Conservation (phyloP, 2,329 filamentous ascomycete species). For the Biscogniauxia marginata region DNA sequence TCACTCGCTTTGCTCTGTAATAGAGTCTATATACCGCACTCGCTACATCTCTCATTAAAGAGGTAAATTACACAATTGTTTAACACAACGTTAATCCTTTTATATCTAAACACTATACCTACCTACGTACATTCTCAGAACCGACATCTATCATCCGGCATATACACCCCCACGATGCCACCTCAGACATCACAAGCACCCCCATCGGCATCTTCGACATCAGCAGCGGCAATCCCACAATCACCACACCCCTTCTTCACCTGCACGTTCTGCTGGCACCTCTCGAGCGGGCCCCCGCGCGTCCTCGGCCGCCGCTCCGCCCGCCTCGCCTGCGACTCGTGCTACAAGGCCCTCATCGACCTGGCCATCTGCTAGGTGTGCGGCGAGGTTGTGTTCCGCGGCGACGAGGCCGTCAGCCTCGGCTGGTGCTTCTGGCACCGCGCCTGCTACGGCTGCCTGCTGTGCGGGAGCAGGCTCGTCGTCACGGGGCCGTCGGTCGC, state of each 20-base stretch:
- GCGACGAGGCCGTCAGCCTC: slow-evolving; percentile 55
- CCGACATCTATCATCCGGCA: background rate
- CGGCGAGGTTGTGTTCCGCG: slow-evolving; percentile 52
- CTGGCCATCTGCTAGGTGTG: slow-evolving; percentile 59
- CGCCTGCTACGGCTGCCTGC: slow-evolving; percentile 54
- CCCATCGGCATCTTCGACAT: background rate
- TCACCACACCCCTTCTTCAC: slow-evolving; percentile 37
- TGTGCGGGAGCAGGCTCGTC: slow-evolving; percentile 45
- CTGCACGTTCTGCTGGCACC: slow-evolving; percentile 56
- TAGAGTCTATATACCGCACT: too few relatives aligned
- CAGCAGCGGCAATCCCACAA: background rate
- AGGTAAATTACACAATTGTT: too few relatives aligned
- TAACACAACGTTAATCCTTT: background rate
- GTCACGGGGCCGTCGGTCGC: slow-evolving; percentile 35
- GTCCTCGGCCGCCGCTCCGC: slow-evolving; percentile 43
- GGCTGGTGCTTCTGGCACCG: slow-evolving; percentile 62
- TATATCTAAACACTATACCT: background rate
- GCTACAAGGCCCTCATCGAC: slow-evolving; percentile 48
- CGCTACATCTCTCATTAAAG: too few relatives aligned
- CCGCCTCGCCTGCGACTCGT: slow-evolving; percentile 49
- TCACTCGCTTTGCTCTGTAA: too few relatives aligned
- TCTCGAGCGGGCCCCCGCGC: slow-evolving; percentile 35
- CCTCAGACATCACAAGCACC: background rate
- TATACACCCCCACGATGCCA: background rate
- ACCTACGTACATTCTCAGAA: background rate